Evolutionary conservation across 2,329 filamentous ascomycete genomes (phyloP).

Genomic region (Ceratocystis colombiana): DNA sequence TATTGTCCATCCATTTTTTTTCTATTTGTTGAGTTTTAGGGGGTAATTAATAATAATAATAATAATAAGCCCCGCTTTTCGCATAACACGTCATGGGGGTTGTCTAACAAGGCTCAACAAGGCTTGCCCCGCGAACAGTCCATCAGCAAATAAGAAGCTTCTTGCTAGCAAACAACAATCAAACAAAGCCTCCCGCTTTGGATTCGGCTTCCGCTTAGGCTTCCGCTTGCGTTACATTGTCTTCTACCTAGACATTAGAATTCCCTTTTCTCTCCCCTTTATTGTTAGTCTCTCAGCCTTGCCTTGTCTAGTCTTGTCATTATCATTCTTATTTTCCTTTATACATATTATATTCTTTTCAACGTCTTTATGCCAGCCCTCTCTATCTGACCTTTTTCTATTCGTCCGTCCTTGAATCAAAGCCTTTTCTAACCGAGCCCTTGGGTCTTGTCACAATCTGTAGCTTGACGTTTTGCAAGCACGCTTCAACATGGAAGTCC

Average conservation of each 20-base stretch:
- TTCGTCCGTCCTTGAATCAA: neutral
- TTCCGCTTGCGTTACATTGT: neutral
- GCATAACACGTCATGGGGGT: conserved; percentile 8
- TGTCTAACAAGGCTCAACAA: neutral
- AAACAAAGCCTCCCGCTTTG: neutral
- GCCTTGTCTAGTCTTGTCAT: conserved; percentile 18
- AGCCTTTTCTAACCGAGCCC: neutral
- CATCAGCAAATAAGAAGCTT: neutral
- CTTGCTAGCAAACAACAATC: conserved; percentile 8
- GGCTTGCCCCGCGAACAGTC: conserved; percentile 9
- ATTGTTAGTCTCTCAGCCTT: conserved; percentile 8
- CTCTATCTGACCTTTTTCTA: neutral
- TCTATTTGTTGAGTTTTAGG: neutral
- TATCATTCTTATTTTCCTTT: conserved; percentile 4
- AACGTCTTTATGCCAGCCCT: neutral
- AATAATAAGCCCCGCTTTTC: neutral
- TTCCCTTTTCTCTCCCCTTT: neutral
- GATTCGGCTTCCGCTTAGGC: conserved; percentile 1
- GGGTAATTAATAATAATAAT: neutral
- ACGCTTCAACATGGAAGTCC: conserved; percentile 21
- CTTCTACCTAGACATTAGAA: neutral
- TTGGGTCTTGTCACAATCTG: neutral
- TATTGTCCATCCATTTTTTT: no score
- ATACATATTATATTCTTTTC: neutral
- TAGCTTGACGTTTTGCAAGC: neutral